Percentiles rank a stretch among this genome's conserved stretches.
These are phyloP conservation scores for Cordyceps pruinosa DNA, from an alignment of 2,329 filamentous ascomycete genomes.

Conservation along the genomic window DNA sequence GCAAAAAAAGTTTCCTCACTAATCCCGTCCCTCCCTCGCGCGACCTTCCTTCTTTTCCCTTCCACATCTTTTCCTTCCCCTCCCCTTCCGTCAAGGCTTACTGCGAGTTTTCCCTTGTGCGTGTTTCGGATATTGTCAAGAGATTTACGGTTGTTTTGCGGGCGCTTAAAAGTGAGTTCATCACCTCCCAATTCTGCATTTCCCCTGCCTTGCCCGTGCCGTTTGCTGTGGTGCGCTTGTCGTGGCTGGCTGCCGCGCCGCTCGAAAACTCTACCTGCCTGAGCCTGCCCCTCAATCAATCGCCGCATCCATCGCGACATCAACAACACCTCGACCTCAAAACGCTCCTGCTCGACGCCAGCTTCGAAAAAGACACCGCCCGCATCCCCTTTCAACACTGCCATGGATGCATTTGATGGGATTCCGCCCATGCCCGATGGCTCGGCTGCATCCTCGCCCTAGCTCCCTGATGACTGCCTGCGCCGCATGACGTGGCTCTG, in stretches of 20 bases:
- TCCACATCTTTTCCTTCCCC: conserved; percentile 25
- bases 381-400: neutral
- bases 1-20: conserved; percentile 28
- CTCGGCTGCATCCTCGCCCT: neutral
- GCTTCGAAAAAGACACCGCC: neutral
- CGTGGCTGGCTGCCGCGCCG: conserved; percentile 14
- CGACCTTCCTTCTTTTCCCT: conserved; percentile 13
- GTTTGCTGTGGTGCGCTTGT: conserved; percentile 17
- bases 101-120: conserved; percentile 41
- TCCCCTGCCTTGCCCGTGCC: conserved; percentile 12
- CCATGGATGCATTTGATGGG: neutral
- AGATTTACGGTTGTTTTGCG: conserved; percentile 41
- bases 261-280: conserved; percentile 13
- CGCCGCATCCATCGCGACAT: conserved; percentile 5
- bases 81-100: conserved; percentile 24
- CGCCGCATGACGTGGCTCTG: conserved; percentile 6
- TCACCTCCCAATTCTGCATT: neutral
- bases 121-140: conserved; percentile 38
- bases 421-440: neutral
- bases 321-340: conserved; percentile 1
- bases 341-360: neutral
- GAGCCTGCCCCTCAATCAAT: conserved; percentile 16
- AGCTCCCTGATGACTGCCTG: neutral
- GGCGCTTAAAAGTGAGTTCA: conserved; percentile 49
- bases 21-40: conserved; percentile 9